Evolutionary conservation across 192 early-diverging fungal genomes (phyloP).

Genomic region (Bifiguratus adelaidae): DNA sequence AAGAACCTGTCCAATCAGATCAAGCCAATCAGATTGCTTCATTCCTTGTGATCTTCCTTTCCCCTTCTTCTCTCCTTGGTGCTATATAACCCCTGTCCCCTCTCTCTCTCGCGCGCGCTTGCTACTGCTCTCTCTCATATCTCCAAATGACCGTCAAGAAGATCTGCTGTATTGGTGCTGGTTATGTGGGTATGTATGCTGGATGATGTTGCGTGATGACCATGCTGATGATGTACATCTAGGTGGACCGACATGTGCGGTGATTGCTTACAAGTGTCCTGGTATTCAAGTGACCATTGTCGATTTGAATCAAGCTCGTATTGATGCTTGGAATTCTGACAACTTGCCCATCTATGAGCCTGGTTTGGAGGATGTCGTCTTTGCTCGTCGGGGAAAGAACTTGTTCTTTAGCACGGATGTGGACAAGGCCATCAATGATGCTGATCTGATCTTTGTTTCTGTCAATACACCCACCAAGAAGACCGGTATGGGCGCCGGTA

Average conservation of each 20-base stretch:
- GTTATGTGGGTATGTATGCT: conserved; percentile 76
- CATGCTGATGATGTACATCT: background rate
- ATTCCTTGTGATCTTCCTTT: too few relatives aligned
- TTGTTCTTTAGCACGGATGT: conserved; percentile 83
- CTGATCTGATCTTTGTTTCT: conserved; percentile 86
- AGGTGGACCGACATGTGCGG: conserved; percentile 88
- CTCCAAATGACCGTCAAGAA: too few relatives aligned
- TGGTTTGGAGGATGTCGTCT: conserved; percentile 80
- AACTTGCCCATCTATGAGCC: conserved; percentile 87
- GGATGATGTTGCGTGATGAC: background rate
- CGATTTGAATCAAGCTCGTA: conserved; percentile 67
- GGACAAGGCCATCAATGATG: conserved; percentile 60
- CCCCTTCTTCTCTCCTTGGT: too few relatives aligned
- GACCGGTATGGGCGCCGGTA: conserved; percentile 63
- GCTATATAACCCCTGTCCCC: too few relatives aligned
- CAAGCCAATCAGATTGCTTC: too few relatives aligned
- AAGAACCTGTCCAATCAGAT: too few relatives aligned
- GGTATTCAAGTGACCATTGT: conserved; percentile 86
- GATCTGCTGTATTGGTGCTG: conserved; percentile 93
- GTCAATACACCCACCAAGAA: conserved; percentile 91
- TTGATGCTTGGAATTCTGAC: conserved; percentile 86
- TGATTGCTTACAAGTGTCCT: conserved; percentile 85
- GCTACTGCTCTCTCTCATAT: too few relatives aligned
- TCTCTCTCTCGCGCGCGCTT: too few relatives aligned
- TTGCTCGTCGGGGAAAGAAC: conserved; percentile 62